These are phyloP conservation scores for Pythium vanterpoolii DNA, from an alignment of 352 stramenopile genomes.

Conservation along the genomic window DNA sequence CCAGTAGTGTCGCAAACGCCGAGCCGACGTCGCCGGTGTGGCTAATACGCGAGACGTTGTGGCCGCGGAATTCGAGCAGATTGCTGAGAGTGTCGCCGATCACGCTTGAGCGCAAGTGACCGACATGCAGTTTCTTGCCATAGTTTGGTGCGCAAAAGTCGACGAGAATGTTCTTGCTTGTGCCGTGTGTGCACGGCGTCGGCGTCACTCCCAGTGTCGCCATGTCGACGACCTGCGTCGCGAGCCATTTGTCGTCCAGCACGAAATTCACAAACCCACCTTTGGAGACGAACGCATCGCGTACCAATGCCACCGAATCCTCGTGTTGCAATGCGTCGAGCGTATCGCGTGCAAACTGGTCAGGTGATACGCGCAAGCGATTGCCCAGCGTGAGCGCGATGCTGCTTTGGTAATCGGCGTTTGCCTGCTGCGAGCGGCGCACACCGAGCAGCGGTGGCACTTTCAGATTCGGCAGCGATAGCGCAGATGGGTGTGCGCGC, in stretches of 20 bases:
- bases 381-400: constrained; percentile 56
- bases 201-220: constrained; percentile 47
- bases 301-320: constrained; percentile 5
- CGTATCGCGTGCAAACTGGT: constrained; percentile 35
- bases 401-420: constrained; percentile 78
- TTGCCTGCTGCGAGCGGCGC: constrained; percentile 56
- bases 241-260: constrained; percentile 67
- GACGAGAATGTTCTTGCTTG: constrained; percentile 53
- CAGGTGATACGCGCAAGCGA: constrained; percentile 34
- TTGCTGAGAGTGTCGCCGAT: constrained; percentile 82
- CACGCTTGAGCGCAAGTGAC: constrained; percentile 75
- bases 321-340: constrained; percentile 26
- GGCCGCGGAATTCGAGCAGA: constrained; percentile 75
- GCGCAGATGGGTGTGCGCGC: constrained; percentile 24
- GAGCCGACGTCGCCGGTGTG: constrained; percentile 79
- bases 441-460: constrained; percentile 50
- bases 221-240: constrained; percentile 53
- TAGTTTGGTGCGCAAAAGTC: constrained; percentile 85
- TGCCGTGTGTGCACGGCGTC: constrained; percentile 7
- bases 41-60: constrained; percentile 64
- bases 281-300: constrained; percentile 49
- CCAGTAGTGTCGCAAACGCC: constrained; percentile 72
- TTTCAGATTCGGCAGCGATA: constrained; percentile 26
- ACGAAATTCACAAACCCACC: constrained; percentile 81
- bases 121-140: constrained; percentile 84